Evolutionary conservation across 495 filamentous ascomycete genomes (phyloP).

Genomic region (Lindgomyces ingoldianus): DNA sequence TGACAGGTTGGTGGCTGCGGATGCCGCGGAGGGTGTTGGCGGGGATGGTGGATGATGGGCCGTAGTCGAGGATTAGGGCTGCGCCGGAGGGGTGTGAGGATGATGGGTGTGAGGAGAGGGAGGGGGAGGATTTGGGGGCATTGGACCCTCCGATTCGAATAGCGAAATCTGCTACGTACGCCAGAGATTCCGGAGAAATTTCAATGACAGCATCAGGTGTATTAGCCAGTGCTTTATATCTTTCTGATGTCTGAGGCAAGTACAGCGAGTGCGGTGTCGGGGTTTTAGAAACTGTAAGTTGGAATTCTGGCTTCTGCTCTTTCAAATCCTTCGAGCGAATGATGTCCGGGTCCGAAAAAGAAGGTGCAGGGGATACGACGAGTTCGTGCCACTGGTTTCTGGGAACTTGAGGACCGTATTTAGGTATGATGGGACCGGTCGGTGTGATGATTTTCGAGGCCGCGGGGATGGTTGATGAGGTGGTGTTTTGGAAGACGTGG

Average conservation of each 20-base stretch:
- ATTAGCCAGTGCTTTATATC: constrained; percentile 73
- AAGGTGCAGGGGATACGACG: constrained; percentile 70
- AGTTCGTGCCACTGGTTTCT: constrained; percentile 80
- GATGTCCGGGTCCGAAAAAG: no score
- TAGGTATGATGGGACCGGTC: constrained; percentile 40
- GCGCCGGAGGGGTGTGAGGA: constrained; percentile 73
- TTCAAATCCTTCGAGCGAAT: no score
- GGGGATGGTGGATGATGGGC: constrained; percentile 74
- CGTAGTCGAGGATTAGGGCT: constrained; percentile 92
- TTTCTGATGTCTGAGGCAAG: constrained; percentile 78
- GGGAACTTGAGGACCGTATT: constrained; percentile 50
- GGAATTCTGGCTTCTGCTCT: constrained; percentile 56
- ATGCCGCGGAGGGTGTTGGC: constrained; percentile 88
- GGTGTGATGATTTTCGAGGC: constrained; percentile 45
- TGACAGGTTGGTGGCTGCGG: constrained; percentile 66
- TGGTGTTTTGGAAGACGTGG: constrained; percentile 83
- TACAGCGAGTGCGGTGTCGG: constrained; percentile 79
- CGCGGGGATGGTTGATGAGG: constrained; percentile 45
- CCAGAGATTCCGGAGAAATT: constrained; percentile 79
- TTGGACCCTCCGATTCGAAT: constrained; percentile 71
- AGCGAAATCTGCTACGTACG: constrained; percentile 79
- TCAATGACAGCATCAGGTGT: constrained; percentile 72
- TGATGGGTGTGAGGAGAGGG: constrained; percentile 21
- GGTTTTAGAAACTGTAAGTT: constrained; percentile 71
- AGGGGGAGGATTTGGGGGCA: constrained; percentile 54